phyloP scores from a whole-genome alignment of 805 yeast species.

The Kodamaea jinghongensis region DNA sequence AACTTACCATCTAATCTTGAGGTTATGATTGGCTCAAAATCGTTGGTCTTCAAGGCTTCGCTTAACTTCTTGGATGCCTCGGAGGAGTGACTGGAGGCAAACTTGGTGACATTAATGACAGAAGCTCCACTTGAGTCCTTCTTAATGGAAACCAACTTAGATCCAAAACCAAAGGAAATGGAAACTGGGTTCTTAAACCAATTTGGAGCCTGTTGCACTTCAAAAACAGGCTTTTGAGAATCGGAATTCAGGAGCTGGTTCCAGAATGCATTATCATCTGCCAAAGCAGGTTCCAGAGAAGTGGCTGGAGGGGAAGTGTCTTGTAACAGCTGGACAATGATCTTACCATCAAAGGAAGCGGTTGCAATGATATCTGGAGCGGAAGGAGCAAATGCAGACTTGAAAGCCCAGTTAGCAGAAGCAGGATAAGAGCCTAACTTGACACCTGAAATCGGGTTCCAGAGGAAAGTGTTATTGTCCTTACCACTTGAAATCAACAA shows the following conservation, averaged over 20 bases:
- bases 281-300: slow-evolving; percentile 38
- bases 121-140: slow-evolving; percentile 30
- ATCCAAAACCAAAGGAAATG: slow-evolving; percentile 91
- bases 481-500: slow-evolving; percentile 87
- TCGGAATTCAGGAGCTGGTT: slow-evolving; percentile 66
- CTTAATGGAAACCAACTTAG: slow-evolving; percentile 66
- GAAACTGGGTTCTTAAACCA: slow-evolving; percentile 79
- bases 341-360: slow-evolving; percentile 83
- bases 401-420: slow-evolving; percentile 90
- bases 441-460: slow-evolving; percentile 82
- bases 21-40: slow-evolving; percentile 54
- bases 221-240: slow-evolving; percentile 69
- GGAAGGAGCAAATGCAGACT: slow-evolving; percentile 80
- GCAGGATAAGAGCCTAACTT: slow-evolving; percentile 86
- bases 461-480: slow-evolving; percentile 80
- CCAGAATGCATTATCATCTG: slow-evolving; percentile 82
- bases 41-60: slow-evolving; percentile 55
- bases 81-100: slow-evolving; percentile 26
- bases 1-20: slow-evolving; percentile 38
- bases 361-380: slow-evolving; percentile 89
- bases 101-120: slow-evolving; percentile 41
- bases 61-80: slow-evolving; percentile 42
- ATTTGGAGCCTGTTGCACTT: slow-evolving; percentile 75
- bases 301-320: slow-evolving; percentile 64
- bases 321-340: slow-evolving; percentile 81